Base-by-base conservation (phyloP, 2,329 filamentous ascomycete species). In the Penicillium thymicola region DNA sequence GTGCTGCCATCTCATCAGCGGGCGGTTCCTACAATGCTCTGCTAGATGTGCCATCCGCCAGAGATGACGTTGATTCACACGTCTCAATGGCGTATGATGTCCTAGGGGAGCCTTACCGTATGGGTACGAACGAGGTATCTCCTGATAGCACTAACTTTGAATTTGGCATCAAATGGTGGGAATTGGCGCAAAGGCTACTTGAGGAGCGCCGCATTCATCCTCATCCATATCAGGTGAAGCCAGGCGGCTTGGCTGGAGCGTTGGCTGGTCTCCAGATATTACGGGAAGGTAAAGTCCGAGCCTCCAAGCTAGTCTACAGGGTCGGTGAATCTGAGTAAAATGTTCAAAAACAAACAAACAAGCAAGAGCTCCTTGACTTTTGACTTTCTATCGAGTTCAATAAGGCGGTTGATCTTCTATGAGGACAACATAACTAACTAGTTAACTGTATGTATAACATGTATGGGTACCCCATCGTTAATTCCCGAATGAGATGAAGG, bases 271-370 rank as follows among this genome's bases (percentile, higher is more conserved):
- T 68, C 4, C 58, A 67, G 42, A 6, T 59, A 16, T 36, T 68
- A 16, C 51, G 60, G 14, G 60, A 66, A 47, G 61, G 55, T 13
- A 63, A 59, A 48, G 59, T 67, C 13, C 54, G 60, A 30, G 64
- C 63, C 4, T 43, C 55, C 18, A 68, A 67, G 43, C 48, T 67
- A 36, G 65, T 68, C 10, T 68, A 64, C 48, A 45, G n/a, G 9
- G 37, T 63, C 11, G 48, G 60, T 44, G 45, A 54, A 30, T 44
- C 53, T 10, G 18, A 56, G 9, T 52, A 32, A 41, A 13, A 32
- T 16, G 4, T 34, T 9, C 18, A 28, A 37, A 34, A 16, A 14
- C 30, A 6, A 32, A 32, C 11, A 16, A 9, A 5, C 16, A 14
- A 36, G 18, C 3, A 36, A 34, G 4, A 5, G 7, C 4, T 27